A percentile compares a stretch with the other conserved stretches of the same genome.
These are phyloP conservation scores for Taphrina pruni DNA, from an alignment of 1,139 yeast genomes.

Conservation along the genomic window DNA sequence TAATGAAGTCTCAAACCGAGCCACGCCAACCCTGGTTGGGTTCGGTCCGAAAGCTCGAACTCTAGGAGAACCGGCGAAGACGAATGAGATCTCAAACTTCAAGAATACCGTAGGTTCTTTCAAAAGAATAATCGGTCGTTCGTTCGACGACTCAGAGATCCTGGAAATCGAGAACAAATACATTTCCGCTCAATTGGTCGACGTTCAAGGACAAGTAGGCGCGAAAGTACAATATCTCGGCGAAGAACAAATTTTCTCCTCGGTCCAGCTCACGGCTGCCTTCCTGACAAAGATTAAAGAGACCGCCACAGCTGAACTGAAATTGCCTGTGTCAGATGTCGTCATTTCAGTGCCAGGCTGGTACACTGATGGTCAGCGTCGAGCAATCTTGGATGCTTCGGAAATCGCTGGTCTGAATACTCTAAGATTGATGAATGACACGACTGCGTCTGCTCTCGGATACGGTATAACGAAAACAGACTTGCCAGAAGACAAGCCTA, in stretches of 20 bases:
- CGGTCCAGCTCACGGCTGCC: conserved; percentile 93
- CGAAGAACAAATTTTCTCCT: conserved; percentile 75
- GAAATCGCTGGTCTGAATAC: conserved; percentile 96
- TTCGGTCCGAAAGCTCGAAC: conserved; percentile 88
- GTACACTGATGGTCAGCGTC: conserved; percentile 96
- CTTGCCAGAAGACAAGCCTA: conserved; percentile 89
- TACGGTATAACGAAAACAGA: conserved; percentile 98
- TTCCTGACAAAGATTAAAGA: conserved; percentile 87
- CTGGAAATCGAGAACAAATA: conserved; percentile 69
- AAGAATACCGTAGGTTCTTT: conserved; percentile 95
- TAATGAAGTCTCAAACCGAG: conserved; percentile 96
- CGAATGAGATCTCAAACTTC: conserved; percentile 93
- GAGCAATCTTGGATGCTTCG: conserved; percentile 95
- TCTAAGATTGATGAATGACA: conserved; percentile 94
- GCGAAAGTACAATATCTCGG: conserved; percentile 86
- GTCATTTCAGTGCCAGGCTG: conserved; percentile 95
- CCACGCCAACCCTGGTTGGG: conserved; percentile 94
- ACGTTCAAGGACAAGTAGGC: conserved; percentile 71
- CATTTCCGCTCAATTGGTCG: conserved; percentile 68
- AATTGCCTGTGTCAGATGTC: conserved; percentile 77
- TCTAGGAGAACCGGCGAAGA: conserved; percentile 94
- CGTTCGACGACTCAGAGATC: conserved; percentile 76
- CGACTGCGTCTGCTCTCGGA: conserved; percentile 98
- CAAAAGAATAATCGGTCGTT: conserved; percentile 87
- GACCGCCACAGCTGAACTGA: conserved; percentile 80